A percentile compares a stretch with the other conserved stretches of the same genome.
Conservation (phyloP, 306 rosid genomes). For the Pachyrhizus erosus region DNA sequence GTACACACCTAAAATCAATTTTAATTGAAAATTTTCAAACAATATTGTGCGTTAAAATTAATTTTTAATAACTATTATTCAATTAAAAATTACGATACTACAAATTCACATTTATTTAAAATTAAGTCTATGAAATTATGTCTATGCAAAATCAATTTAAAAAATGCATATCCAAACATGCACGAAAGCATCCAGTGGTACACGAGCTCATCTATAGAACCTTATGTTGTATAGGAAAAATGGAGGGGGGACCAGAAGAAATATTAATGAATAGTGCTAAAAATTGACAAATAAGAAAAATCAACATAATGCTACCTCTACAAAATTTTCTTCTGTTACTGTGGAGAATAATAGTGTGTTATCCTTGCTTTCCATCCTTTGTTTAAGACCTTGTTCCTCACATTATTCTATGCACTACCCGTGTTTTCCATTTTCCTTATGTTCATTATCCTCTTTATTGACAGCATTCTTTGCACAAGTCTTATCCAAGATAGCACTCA, state of each 20-base stretch:
- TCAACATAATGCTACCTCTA: neutral
- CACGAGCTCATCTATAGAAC: neutral
- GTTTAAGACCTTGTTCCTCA: neutral
- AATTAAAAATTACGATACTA: neutral
- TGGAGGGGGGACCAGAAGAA: neutral
- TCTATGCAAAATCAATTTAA: neutral
- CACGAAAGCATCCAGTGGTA: neutral
- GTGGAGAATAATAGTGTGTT: neutral
- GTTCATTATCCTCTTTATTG: conserved; percentile 22
- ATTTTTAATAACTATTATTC: neutral
- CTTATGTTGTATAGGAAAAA: neutral
- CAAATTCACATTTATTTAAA: neutral
- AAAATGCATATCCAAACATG: neutral
- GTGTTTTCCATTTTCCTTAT: conserved; percentile 23
- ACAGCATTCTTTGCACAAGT: conserved; percentile 18
- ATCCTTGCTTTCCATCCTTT: neutral
- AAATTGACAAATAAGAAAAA: neutral
- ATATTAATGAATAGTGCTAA: neutral
- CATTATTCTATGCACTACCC: neutral
- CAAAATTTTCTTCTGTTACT: neutral
- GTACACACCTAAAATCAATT: neutral
- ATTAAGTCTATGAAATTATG: neutral
- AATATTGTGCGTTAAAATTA: neutral
- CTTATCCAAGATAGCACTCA: conserved; percentile 10
- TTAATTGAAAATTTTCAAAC: neutral